phyloP scores from a whole-genome alignment of 2,329 filamentous ascomycete species.

The Cladorrhinum sp. region DNA sequence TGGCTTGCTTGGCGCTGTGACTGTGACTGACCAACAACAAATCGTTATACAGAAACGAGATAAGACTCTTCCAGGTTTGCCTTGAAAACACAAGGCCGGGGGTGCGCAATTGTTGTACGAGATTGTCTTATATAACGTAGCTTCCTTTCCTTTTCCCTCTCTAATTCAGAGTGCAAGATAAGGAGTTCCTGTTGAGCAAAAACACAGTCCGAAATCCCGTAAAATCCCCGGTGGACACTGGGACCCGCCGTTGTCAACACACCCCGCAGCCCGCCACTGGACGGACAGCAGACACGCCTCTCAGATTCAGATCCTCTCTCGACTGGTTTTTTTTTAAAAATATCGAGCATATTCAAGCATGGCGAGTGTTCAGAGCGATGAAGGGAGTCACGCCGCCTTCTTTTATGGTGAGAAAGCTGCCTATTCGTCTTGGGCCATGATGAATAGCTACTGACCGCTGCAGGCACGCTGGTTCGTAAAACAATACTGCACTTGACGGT shows the following conservation, averaged over 20 bases:
- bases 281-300: background rate
- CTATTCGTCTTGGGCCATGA: background rate
- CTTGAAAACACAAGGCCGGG: no score
- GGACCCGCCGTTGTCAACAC: background rate
- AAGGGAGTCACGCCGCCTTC: slow-evolving; percentile 36
- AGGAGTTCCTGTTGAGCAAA: background rate
- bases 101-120: no score
- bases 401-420: slow-evolving; percentile 50
- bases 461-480: slow-evolving; percentile 39
- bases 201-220: background rate
- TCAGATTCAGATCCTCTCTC: no score
- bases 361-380: slow-evolving; percentile 12
- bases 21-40: no score
- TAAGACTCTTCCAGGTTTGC: no score
- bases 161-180: background rate
- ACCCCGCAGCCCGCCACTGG: background rate
- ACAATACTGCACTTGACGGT: background rate
- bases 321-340: no score
- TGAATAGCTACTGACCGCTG: slow-evolving; percentile 23
- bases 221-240: background rate
- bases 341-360: no score
- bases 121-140: no score
- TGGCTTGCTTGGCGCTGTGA: no score
- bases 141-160: background rate
- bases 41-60: no score